These are phyloP conservation scores for Colletotrichum sp. DNA, from an alignment of 2,329 filamentous ascomycete genomes.

Conservation along the genomic window DNA sequence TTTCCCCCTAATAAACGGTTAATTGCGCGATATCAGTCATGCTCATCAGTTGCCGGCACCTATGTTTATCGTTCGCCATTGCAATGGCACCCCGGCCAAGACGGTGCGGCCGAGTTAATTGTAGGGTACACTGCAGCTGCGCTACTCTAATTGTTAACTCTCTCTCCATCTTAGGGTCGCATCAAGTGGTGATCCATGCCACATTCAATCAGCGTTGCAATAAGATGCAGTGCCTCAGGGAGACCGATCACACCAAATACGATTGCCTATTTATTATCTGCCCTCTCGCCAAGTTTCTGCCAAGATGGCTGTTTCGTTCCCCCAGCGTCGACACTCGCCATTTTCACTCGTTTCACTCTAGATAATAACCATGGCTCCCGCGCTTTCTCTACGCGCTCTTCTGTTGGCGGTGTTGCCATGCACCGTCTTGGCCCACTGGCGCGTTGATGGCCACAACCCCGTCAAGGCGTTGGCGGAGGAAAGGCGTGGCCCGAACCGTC, in stretches of 20 bases:
- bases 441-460: not conserved
- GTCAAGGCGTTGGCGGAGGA: not conserved
- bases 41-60: not conserved
- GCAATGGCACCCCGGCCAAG: not conserved
- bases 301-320: not conserved
- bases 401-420: not conserved
- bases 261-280: not conserved
- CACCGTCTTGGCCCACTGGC: conserved; percentile 1
- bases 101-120: not conserved
- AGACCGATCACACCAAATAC: not conserved
- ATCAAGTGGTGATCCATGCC: not conserved
- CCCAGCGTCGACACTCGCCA: not conserved
- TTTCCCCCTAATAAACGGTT: not conserved
- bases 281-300: not conserved
- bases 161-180: not conserved
- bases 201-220: not conserved
- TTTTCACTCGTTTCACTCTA: not conserved
- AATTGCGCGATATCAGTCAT: not conserved
- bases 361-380: not conserved
- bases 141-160: not conserved
- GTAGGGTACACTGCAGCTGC: not conserved
- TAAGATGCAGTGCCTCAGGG: not conserved
- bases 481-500: not conserved
- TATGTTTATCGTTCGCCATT: not conserved
- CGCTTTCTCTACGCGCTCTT: not conserved